These are phyloP conservation scores for Metarhizium rileyi DNA, from an alignment of 2,329 filamentous ascomycete genomes.

Conservation along the genomic window DNA sequence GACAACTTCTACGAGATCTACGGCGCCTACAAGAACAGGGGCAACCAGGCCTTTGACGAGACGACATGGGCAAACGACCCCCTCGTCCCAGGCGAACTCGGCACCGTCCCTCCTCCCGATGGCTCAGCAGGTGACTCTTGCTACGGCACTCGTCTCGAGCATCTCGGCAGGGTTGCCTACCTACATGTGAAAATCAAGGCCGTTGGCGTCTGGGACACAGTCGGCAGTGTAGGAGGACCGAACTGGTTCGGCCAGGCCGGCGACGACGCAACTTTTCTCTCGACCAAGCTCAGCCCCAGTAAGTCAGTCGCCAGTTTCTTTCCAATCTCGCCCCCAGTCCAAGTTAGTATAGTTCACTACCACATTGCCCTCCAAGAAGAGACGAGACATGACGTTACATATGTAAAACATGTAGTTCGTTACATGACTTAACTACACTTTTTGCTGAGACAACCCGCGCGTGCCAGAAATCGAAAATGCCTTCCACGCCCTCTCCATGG, in stretches of 20 bases:
- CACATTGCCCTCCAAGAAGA: too few relatives aligned
- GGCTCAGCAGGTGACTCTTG: background rate
- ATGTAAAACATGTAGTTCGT: too few relatives aligned
- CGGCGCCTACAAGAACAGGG: background rate
- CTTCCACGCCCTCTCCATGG: conserved; percentile 45
- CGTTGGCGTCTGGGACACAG: conserved; percentile 14
- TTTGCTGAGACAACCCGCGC: background rate
- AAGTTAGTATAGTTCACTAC: too few relatives aligned
- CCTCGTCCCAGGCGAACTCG: background rate
- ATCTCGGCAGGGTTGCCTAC: background rate
- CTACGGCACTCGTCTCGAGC: background rate
- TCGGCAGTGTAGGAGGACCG: conserved; percentile 16
- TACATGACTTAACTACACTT: too few relatives aligned
- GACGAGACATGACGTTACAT: too few relatives aligned
- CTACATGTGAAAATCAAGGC: conserved; percentile 1
- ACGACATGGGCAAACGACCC: background rate
- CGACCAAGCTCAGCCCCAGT: conserved; percentile 13
- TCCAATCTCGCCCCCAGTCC: background rate
- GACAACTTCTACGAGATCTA: background rate
- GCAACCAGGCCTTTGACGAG: background rate
- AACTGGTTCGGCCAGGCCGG: conserved; percentile 8
- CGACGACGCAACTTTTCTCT: background rate
- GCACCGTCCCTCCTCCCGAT: background rate
- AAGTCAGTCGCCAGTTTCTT: conserved; percentile 3
- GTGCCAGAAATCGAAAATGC: conserved; percentile 35